Percentiles rank a stretch among this genome's conserved stretches.
Evolutionary conservation across 768 basidiomycete genomes (phyloP).

Genomic region (Russula emetica): DNA sequence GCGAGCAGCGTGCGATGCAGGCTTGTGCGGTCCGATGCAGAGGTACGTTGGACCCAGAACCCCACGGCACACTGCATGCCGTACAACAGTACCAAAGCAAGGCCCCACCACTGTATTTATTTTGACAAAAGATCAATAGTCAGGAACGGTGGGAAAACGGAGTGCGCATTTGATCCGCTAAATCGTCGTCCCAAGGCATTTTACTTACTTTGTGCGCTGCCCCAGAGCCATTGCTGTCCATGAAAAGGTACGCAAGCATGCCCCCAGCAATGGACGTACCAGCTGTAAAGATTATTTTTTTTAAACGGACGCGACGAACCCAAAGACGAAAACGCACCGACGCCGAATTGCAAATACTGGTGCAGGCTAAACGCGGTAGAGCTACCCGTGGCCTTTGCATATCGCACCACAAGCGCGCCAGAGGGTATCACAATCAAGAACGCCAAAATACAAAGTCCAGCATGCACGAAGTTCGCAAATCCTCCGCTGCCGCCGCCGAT

Average conservation of each 20-base stretch:
- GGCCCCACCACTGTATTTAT: constrained; percentile 5
- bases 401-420: constrained; percentile 54
- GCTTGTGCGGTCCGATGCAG: not conserved
- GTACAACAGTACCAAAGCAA: constrained; percentile 6
- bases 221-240: not conserved
- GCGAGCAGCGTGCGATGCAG: constrained; percentile 3
- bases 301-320: not conserved
- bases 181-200: not conserved
- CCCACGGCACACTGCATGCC: constrained; percentile 11
- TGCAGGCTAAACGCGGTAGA: constrained; percentile 43
- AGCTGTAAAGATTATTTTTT: constrained; percentile 9
- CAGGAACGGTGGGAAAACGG: not conserved
- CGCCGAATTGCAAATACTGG: constrained; percentile 37
- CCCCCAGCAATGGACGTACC: constrained; percentile 7
- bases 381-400: constrained; percentile 44
- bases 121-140: not conserved
- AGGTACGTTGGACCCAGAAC: not conserved
- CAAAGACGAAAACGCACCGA: constrained; percentile 6
- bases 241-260: constrained; percentile 18
- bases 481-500: not conserved
- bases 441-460: constrained; percentile 47
- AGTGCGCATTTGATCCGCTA: no score
- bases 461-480: constrained; percentile 47
- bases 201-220: constrained; percentile 7
- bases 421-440: constrained; percentile 56